Evolutionary conservation across 495 filamentous ascomycete genomes (phyloP).

Genomic region (Xylaria flabelliformis): DNA sequence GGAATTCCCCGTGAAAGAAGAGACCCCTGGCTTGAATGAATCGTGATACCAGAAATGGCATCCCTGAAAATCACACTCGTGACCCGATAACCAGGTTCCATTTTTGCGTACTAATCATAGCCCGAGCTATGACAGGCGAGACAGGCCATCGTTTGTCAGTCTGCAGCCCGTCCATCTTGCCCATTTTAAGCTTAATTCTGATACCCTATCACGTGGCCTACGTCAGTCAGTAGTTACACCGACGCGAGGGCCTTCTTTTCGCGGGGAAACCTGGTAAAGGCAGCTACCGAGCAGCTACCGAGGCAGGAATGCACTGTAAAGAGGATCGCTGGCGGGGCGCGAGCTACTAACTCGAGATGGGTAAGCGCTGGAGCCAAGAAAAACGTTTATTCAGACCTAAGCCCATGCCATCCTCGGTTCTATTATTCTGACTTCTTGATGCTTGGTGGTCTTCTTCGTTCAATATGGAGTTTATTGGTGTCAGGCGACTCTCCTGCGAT

Average conservation of each 20-base stretch:
- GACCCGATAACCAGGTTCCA: constrained; percentile 15
- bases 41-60: not conserved
- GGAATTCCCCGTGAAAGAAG: not conserved
- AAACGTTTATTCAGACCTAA: not conserved
- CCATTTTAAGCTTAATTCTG: not conserved
- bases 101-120: not conserved
- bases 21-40: not conserved
- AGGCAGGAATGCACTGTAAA: not conserved
- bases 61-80: not conserved
- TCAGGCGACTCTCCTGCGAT: not conserved
- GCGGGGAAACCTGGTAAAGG: not conserved
- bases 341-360: not conserved
- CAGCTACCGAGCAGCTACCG: too few species aligned
- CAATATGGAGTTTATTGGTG: not conserved
- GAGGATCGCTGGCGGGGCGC: not conserved
- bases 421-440: not conserved
- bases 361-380: not conserved
- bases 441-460: not conserved
- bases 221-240: not conserved
- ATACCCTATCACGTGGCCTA: not conserved
- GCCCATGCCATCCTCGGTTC: not conserved
- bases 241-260: not conserved
- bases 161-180: not conserved
- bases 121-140: not conserved
- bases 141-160: not conserved